Base-by-base conservation (phyloP, 1,139 yeast species). In the Saccharomyces hybrid region DNA sequence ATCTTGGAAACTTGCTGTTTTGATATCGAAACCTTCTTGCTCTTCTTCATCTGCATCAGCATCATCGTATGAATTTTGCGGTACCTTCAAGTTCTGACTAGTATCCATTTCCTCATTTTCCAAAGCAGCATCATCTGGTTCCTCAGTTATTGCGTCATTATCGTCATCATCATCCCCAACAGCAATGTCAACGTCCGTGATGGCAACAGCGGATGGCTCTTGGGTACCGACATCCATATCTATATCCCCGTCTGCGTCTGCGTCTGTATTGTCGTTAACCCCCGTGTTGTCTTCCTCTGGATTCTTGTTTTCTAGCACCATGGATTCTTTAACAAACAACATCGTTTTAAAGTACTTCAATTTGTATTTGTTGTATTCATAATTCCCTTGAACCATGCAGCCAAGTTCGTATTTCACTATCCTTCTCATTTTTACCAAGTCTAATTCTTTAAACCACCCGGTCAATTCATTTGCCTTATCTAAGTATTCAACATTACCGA, bases 371-470 rank as follows among this genome's bases (percentile, higher is more conserved):
- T 58, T 79, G 67, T 59, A 82, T 69, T 65, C 77, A 73, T 46
- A 61, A 44, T 67, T 69, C 8, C 71, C 71, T 55, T 72, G 70
- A 14, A 84, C 77, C 60, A 85, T 67, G 58, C 83, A 78, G 34
- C 80, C 79, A 54, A 88, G 70, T 68, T 91, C 91, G 64, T 85
- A 86, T 59, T 91, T 78, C 55, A 90, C 77, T 16, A 90, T 77
- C 53, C 82, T 74, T 62, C 97, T 77, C 4, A 90, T 71, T 31
- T 83, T 80, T 42, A 80, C 78, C 67, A 89, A 76, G 9, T 84
- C 82, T 50, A 81, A 77, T 57, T 76, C 78, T 54, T 77, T 79
- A 55, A 82, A 78, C 98, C 98, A 93, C 0, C 98, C 98, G 53
- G 84, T 64, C 59, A 80, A 63, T 75, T 74, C 73, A 67, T 81